Base-by-base conservation (phyloP, 306 rosid species). In the Medicago arabica region DNA sequence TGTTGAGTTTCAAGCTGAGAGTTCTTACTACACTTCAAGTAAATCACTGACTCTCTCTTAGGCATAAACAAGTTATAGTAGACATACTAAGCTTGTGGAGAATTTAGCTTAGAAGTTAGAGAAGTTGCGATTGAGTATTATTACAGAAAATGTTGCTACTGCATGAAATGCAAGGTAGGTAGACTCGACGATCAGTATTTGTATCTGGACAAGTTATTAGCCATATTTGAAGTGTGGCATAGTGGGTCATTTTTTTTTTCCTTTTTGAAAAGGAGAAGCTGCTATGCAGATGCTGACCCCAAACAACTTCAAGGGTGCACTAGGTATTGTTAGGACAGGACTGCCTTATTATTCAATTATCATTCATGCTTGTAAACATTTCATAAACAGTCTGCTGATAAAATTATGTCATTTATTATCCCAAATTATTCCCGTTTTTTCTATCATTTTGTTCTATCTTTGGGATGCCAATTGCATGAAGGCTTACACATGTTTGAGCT, bases 21-120 rank as follows among this genome's bases (percentile, higher is more conserved):
- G 65, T 66, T 84, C 66, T 80, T 84, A 85, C 74, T 79, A 71
- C 58, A 61, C 80, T 85, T 88, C 75, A 78, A 87, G 82, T 74
- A 81, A 78, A 80, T 81, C 55, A 28, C 74, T 78, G 69, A 62
- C 84, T 66, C 53, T 76, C 46, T 73, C 49, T 76, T 64, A 60
- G 74, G 76, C 85, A 83, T 85, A 85, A 85, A 70, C 50, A 21
- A 75, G 76, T 72, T 54, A 62, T 69, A n/a, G 72, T 77, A 64
- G 72, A 49, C 65, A 58, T 78, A 68, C 54, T 67, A 62, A 66
- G 75, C 69, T 75, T 40, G 50, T 41, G 51, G 76, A 72, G 25
- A 71, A 75, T 83, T 80, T 83, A 79, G 76, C 72, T 46, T 66
- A 79, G 76, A 71, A 78, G 74, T 55, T 77, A 57, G 78, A 76